Conservation (phyloP, 306 rosid genomes). For the Vigna mungo region DNA sequence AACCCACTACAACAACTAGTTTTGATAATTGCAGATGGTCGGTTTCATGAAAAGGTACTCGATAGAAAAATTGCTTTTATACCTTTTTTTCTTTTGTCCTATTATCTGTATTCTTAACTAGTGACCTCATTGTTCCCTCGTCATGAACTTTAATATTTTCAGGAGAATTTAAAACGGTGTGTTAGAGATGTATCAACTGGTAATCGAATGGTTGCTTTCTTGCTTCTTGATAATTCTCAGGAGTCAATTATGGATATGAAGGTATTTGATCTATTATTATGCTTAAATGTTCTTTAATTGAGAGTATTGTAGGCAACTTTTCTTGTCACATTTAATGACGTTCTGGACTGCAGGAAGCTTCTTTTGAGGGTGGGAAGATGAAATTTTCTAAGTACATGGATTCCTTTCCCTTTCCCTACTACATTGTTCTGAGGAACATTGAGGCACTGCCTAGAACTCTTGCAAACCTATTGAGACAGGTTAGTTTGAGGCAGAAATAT, state of each 20-base stretch:
- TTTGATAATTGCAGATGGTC: conserved; percentile 88
- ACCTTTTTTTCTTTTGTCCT: not conserved
- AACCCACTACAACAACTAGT: conserved; percentile 91
- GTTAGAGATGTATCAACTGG: conserved; percentile 64
- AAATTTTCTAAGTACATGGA: conserved; percentile 71
- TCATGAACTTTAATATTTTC: conserved; percentile 22
- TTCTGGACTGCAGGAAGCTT: conserved; percentile 64
- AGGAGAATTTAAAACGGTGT: conserved; percentile 67
- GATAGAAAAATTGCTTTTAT: not conserved
- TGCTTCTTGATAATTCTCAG: conserved; percentile 75
- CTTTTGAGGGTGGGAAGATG: conserved; percentile 54
- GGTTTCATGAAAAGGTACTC: conserved; percentile 74
- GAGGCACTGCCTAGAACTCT: conserved; percentile 90
- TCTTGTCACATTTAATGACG: not conserved
- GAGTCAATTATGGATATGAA: conserved; percentile 70
- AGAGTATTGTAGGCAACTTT: not conserved
- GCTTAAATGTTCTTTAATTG: conserved; percentile 3
- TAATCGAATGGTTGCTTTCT: conserved; percentile 87
- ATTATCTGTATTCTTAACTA: not conserved
- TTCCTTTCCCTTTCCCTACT: conserved; percentile 88
- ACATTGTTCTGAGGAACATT: conserved; percentile 70
- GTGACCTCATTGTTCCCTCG: not conserved
- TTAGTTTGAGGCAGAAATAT: conserved; percentile 33
- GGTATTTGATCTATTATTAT: conserved; percentile 45
- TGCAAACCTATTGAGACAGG: conserved; percentile 85